Evolutionary conservation across 2,329 filamentous ascomycete species (phyloP), one percentile per base, ranked within the genome.

Genomic region (Alternaria brassicicola): DNA sequence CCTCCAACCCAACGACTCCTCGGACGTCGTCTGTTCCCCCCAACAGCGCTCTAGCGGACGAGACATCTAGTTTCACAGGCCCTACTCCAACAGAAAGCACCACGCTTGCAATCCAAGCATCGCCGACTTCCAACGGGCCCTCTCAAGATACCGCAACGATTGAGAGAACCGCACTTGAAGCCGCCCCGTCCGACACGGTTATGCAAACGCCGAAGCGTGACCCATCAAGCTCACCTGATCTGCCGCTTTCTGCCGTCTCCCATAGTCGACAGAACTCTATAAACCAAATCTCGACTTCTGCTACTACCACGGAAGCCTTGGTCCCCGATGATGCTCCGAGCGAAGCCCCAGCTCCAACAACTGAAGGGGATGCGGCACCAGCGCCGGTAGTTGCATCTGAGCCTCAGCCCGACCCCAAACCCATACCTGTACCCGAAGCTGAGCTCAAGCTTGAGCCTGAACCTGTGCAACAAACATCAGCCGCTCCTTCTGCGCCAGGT

Each of bases 1-100:
- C 79, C n/a, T 80, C 80, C 49, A 80, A 81, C 6, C 78, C 81
- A 33, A 75, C 62, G 52, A 66, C 62, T 52, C 76, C 68, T 60
- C 72, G 65, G 57, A 77, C 59, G 49, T 52, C 62, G 23, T 45
- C 64, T 12, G 51, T 39, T 47, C 61, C 55, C 33, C 52, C 57
- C 7, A 33, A 47, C 25, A 52, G 55, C 42, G 60, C 35, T 35
- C 59, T 60, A n/a, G 50, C 53, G 8, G 33, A 59, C 21, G 68
- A 73, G 13, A 49, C 55, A 15, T 52, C 61, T 8, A 52, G 56
- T 12, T 46, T 56, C 5, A n/a, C 64, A 13, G 59, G 57, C 4
- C 30, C 26, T 23, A 28, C 38, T 19, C 23, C 17, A 13, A n/a
- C 31, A 43, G 38, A 54, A 39, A 33, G 19, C 10, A 28, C 52